A percentile compares a stretch with the other conserved stretches of the same genome.
Evolutionary conservation across 2,329 filamentous ascomycete genomes (phyloP).

Genomic region (Diaporthe citri): DNA sequence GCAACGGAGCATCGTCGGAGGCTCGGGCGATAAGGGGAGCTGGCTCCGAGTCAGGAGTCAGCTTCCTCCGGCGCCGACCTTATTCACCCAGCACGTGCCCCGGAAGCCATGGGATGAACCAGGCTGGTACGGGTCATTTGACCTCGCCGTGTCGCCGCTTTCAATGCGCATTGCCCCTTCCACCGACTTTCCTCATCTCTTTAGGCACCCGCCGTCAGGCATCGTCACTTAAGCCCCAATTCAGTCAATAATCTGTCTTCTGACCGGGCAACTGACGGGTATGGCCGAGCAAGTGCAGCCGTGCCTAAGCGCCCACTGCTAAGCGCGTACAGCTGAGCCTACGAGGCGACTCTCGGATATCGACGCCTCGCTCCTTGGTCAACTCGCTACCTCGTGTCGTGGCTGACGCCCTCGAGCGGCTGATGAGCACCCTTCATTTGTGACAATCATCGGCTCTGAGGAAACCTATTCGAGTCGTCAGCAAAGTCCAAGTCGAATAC

Average conservation of each 20-base stretch:
- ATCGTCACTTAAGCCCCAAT: neutral
- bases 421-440: neutral
- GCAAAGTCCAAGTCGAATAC: neutral
- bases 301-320: slow-evolving; percentile 4
- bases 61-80: slow-evolving; percentile 9
- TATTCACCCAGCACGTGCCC: slow-evolving; percentile 21
- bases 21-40: slow-evolving; percentile 18
- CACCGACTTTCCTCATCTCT: slow-evolving; percentile 24
- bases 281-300: slow-evolving; percentile 13
- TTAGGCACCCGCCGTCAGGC: neutral
- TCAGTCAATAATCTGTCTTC: neutral
- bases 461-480: neutral
- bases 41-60: slow-evolving; percentile 21
- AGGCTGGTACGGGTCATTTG: slow-evolving; percentile 23
- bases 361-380: neutral
- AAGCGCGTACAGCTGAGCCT: slow-evolving; percentile 6
- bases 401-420: neutral
- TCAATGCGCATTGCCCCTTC: slow-evolving; percentile 25
- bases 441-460: neutral
- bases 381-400: neutral
- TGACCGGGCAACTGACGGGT: neutral
- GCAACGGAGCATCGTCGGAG: slow-evolving; percentile 28
- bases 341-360: neutral
- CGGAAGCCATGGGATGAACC: slow-evolving; percentile 17
- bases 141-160: slow-evolving; percentile 20